Conservation (phyloP, 2,329 filamentous ascomycete genomes). For the Fusarium sp. region DNA sequence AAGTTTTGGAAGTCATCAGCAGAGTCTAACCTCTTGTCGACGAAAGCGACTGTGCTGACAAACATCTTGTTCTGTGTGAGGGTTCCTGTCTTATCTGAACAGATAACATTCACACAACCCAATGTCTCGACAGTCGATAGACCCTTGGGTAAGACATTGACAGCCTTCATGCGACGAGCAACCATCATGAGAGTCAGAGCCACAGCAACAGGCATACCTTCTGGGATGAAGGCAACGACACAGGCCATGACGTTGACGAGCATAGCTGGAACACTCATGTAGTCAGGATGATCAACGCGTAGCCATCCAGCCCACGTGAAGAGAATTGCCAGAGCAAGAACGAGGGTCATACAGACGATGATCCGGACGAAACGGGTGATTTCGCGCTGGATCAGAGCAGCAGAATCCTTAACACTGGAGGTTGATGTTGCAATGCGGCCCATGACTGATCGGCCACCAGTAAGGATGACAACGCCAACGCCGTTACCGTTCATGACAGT, state of each 20-base stretch:
- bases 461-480: conserved; percentile 57
- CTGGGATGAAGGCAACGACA: conserved; percentile 57
- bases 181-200: conserved; percentile 59
- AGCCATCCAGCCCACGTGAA: conserved; percentile 62
- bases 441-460: conserved; percentile 58
- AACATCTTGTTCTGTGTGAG: conserved; percentile 61
- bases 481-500: conserved; percentile 58
- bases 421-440: conserved; percentile 57
- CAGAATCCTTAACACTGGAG: conserved; percentile 53
- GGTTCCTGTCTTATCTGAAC: conserved; percentile 60
- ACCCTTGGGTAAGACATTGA: conserved; percentile 58
- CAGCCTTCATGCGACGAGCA: conserved; percentile 58
- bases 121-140: conserved; percentile 59
- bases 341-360: conserved; percentile 56
- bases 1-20: conserved; percentile 45
- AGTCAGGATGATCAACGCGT: conserved; percentile 52
- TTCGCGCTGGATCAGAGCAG: conserved; percentile 58
- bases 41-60: conserved; percentile 56
- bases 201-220: conserved; percentile 58
- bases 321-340: conserved; percentile 57
- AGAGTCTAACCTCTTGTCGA: conserved; percentile 50
- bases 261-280: conserved; percentile 59
- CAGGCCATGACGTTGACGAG: conserved; percentile 62
- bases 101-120: conserved; percentile 60
- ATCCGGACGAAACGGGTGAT: conserved; percentile 60